phyloP scores from a whole-genome alignment of 2,329 filamentous ascomycete species.

The Talaromyces sp. region DNA sequence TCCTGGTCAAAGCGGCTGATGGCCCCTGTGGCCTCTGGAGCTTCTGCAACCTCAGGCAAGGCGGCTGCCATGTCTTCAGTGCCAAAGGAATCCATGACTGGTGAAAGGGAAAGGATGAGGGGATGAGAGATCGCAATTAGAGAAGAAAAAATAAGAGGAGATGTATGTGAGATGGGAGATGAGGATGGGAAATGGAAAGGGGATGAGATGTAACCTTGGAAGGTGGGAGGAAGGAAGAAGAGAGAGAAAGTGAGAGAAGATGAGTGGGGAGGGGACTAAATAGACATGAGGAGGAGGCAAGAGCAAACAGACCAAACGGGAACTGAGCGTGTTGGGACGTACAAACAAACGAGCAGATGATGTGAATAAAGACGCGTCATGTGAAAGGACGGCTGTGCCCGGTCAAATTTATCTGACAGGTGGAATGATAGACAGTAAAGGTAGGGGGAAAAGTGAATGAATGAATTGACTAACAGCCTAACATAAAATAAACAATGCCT shows the following conservation, averaged over 20 bases:
- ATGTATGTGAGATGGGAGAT: neutral
- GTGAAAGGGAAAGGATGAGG: neutral
- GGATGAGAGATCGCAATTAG: neutral
- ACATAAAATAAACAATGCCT: neutral
- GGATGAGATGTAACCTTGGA: neutral
- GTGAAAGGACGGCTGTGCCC: neutral
- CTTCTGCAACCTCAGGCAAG: conserved; percentile 21
- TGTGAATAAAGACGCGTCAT: neutral
- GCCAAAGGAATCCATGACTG: conserved; percentile 23
- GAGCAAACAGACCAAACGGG: neutral
- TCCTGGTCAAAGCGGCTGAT: conserved; percentile 27
- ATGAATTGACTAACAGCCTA: neutral
- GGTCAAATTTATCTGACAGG: neutral
- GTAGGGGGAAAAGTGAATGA: neutral
- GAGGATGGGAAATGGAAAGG: neutral
- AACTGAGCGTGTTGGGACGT: neutral
- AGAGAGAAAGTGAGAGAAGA: neutral
- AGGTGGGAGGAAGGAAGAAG: neutral
- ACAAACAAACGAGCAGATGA: neutral
- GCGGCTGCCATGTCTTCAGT: conserved; percentile 23
- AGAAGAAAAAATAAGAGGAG: neutral
- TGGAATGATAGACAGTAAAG: neutral
- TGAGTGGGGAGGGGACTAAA: neutral
- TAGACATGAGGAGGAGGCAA: neutral
- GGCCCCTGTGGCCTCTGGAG: neutral